A percentile compares a stretch with the other conserved stretches of the same genome.
These are phyloP conservation scores for Penicillium goetzii DNA, from an alignment of 495 filamentous ascomycete species.

Conservation along the genomic window DNA sequence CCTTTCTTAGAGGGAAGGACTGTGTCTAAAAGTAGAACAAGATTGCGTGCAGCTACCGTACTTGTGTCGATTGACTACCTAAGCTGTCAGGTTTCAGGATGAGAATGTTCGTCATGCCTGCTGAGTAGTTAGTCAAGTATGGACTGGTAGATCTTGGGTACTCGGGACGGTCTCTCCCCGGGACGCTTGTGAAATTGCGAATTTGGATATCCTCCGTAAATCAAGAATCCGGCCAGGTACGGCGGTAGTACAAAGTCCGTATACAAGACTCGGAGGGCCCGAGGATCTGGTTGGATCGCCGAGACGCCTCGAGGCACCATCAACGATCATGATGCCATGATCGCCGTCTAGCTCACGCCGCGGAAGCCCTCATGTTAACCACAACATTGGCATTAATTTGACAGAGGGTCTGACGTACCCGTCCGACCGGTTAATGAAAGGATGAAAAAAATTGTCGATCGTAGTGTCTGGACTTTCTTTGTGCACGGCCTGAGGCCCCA, in stretches of 20 bases:
- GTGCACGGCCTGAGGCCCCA: slow-evolving; percentile 14
- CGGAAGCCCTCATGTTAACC: slow-evolving; percentile 10
- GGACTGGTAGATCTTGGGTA: too few species aligned
- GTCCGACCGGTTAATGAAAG: slow-evolving; percentile 12
- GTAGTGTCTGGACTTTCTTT: slow-evolving; percentile 12
- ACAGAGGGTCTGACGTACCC: slow-evolving; percentile 13
- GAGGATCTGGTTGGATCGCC: not conserved
- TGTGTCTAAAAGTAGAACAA: too few species aligned
- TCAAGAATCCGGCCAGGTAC: too few species aligned
- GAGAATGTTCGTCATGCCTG: too few species aligned
- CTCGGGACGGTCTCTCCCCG: too few species aligned
- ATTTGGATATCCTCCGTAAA: too few species aligned
- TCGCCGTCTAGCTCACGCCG: slow-evolving; percentile 17
- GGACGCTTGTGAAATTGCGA: too few species aligned
- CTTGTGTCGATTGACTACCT: too few species aligned
- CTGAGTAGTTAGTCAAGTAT: too few species aligned
- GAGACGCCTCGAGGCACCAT: not conserved
- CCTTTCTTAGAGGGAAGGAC: too few species aligned
- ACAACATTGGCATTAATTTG: not conserved
- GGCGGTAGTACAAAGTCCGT: not conserved
- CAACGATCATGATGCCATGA: slow-evolving; percentile 22
- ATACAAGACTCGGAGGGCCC: not conserved
- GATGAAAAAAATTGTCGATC: slow-evolving; percentile 16
- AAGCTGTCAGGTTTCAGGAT: too few species aligned
- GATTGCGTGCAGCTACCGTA: too few species aligned